Base-by-base conservation (phyloP, 1,284 basidiomycete genomes). In the Microbotryum lychnidis-dioicae region DNA sequence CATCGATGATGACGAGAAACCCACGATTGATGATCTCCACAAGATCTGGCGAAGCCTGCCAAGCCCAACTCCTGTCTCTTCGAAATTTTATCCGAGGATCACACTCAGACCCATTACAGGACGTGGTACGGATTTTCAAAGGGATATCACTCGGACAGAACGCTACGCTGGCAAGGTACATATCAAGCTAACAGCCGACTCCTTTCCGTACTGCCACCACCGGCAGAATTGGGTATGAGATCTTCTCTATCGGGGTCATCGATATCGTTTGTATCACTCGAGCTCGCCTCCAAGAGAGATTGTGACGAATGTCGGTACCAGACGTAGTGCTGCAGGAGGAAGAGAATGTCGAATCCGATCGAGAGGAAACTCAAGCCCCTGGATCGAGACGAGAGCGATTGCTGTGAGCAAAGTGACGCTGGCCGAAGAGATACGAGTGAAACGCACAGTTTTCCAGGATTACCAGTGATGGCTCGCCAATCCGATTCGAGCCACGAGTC, bases 321-420 rank as follows among this genome's bases (percentile, higher is more conserved):
- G 16, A 74, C 58, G 57, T 73, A 77, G 62, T 78, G 77, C 67
- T 78, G 77, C 16, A 72, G 50, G 18, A 77, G 64, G 59, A 77
- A 72, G 16, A 75, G 55, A 1, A 68, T 16, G 61, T 77, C 76
- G 69, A 78, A 78, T 4, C 49, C 62, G 55, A 77, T 70, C 6
- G 74, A 71, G 45, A 77, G 65, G 31, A 76, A 52, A 1, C 71
- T 70, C 20, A 78, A 64, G 1, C 75, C 76, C 10, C 73, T 75
- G 63, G n/a, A 27, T 25, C 37, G 23, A 21, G 31, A 42, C 25
- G 51, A 48, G 21, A 23, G 33, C 6, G 33, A 3, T 25, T 42
- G 14, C 20, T 21, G 3, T 42, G 14, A 21, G 33, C 25, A 8
- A 53, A 27, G 44, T 21, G 55, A 44, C 21, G 37, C 21, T 46